Evolutionary conservation across 352 stramenopile genomes (phyloP).

Genomic region (Pythium aquatile): DNA sequence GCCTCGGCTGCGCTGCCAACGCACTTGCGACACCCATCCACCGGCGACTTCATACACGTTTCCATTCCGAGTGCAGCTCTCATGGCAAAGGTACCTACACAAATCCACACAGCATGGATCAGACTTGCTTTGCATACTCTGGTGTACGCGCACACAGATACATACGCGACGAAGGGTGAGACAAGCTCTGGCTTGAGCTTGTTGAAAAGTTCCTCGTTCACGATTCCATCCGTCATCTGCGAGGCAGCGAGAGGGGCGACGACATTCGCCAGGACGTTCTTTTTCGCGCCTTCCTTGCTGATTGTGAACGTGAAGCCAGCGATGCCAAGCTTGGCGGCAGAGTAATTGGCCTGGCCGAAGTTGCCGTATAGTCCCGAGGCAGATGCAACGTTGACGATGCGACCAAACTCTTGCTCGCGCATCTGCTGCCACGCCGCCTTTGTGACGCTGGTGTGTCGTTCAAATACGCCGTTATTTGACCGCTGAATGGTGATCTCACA

Average conservation of each 20-base stretch:
- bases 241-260: constrained; percentile 80
- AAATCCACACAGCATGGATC: background rate
- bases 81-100: constrained; percentile 74
- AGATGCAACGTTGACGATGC: constrained; percentile 83
- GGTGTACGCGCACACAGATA: background rate
- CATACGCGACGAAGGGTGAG: constrained; percentile 70
- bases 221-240: constrained; percentile 81
- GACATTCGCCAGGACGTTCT: constrained; percentile 79
- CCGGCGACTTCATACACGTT: constrained; percentile 84
- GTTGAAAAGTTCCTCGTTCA: constrained; percentile 63
- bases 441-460: constrained; percentile 37
- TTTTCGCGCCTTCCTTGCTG: constrained; percentile 74
- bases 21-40: constrained; percentile 73
- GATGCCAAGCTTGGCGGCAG: constrained; percentile 89
- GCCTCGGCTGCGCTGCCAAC: constrained; percentile 73
- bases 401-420: constrained; percentile 78
- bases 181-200: constrained; percentile 77
- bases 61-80: constrained; percentile 65
- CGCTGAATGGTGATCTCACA: background rate
- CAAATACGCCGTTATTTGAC: too few species aligned
- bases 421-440: constrained; percentile 81
- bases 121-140: too few species aligned
- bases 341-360: constrained; percentile 90
- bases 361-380: constrained; percentile 87
- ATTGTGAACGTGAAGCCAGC: constrained; percentile 91